A percentile compares a stretch with the other conserved stretches of the same genome.
Evolutionary conservation across 2,329 filamentous ascomycete species (phyloP).

Genomic region (Pseudofabraea citricarpa): DNA sequence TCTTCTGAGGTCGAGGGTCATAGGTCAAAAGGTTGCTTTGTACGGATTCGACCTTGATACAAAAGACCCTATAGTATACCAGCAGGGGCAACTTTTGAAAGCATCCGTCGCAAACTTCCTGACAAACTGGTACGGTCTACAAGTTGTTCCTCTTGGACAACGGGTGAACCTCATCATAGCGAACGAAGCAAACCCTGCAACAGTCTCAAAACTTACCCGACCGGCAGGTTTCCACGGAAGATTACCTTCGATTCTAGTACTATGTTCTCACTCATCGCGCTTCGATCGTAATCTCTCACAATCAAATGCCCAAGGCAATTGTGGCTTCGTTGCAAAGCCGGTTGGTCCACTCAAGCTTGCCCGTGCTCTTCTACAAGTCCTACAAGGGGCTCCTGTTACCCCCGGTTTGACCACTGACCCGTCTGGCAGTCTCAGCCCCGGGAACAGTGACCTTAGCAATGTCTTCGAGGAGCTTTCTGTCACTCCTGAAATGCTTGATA

Average conservation of each 20-base stretch:
- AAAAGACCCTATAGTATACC: slow-evolving; percentile 16
- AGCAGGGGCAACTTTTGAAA: slow-evolving; percentile 17
- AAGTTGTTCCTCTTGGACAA: slow-evolving; percentile 20
- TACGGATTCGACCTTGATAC: slow-evolving; percentile 22
- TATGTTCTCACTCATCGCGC: slow-evolving; percentile 23
- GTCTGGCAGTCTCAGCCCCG: not conserved
- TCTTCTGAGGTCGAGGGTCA: slow-evolving; percentile 13
- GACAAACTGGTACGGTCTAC: slow-evolving; percentile 25
- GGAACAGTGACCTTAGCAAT: slow-evolving; percentile 20
- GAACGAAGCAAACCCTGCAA: slow-evolving; percentile 17
- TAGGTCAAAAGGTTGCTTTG: slow-evolving; percentile 19
- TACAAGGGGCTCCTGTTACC: slow-evolving; percentile 16
- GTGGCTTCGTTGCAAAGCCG: slow-evolving; percentile 26
- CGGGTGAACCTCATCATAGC: slow-evolving; percentile 21
- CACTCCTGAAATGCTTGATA: slow-evolving; percentile 23
- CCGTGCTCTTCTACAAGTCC: slow-evolving; percentile 21
- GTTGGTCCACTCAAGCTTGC: slow-evolving; percentile 27
- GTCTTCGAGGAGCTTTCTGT: slow-evolving; percentile 24
- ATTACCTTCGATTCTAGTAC: slow-evolving; percentile 20
- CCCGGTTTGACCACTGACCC: slow-evolving; percentile 9
- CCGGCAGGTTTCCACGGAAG: slow-evolving; percentile 5
- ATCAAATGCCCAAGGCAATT: slow-evolving; percentile 12
- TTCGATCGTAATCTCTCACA: slow-evolving; percentile 15
- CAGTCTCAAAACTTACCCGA: slow-evolving; percentile 12
- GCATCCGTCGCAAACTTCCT: slow-evolving; percentile 22